Evolutionary conservation across 179 eudicot genomes (phyloP).

Genomic region (Heliamphora pulchella): DNA sequence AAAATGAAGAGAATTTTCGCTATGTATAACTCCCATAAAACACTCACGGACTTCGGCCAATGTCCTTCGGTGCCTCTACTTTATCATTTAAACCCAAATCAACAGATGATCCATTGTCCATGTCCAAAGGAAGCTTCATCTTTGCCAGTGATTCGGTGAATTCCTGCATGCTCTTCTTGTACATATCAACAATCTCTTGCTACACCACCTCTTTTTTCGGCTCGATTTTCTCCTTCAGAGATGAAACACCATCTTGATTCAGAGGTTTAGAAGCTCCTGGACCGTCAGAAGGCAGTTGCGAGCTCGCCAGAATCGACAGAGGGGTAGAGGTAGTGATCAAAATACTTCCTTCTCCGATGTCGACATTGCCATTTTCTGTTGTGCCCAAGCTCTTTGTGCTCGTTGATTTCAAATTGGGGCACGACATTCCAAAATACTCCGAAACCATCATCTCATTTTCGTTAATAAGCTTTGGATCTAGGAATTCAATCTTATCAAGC

Average conservation of each 20-base stretch:
- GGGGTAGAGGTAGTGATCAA: slow-evolving; percentile 37
- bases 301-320: slow-evolving; percentile 22
- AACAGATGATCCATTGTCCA: slow-evolving; percentile 29
- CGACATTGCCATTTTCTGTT: slow-evolving; percentile 16
- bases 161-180: slow-evolving; percentile 76
- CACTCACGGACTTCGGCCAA: slow-evolving; percentile 35
- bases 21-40: slow-evolving; percentile 44
- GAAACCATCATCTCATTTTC: slow-evolving; percentile 85
- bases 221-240: slow-evolving; percentile 25
- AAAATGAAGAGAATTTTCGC: too few relatives aligned
- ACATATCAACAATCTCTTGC: slow-evolving; percentile 58
- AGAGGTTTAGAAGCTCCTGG: slow-evolving; percentile 35
- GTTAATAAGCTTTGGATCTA: slow-evolving; percentile 63
- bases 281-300: slow-evolving; percentile 38
- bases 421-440: slow-evolving; percentile 52
- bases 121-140: slow-evolving; percentile 61
- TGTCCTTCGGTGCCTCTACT: slow-evolving; percentile 35
- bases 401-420: slow-evolving; percentile 38
- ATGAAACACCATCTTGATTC: slow-evolving; percentile 24
- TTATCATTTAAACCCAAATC: slow-evolving; percentile 40
- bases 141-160: slow-evolving; percentile 60
- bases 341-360: slow-evolving; percentile 36
- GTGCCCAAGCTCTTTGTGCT: slow-evolving; percentile 48
- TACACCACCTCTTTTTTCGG: slow-evolving; percentile 50
- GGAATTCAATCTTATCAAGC: slow-evolving; percentile 76